phyloP scores from a whole-genome alignment of 192 early-diverging fungal species.

The Cladochytrium replicatum region DNA sequence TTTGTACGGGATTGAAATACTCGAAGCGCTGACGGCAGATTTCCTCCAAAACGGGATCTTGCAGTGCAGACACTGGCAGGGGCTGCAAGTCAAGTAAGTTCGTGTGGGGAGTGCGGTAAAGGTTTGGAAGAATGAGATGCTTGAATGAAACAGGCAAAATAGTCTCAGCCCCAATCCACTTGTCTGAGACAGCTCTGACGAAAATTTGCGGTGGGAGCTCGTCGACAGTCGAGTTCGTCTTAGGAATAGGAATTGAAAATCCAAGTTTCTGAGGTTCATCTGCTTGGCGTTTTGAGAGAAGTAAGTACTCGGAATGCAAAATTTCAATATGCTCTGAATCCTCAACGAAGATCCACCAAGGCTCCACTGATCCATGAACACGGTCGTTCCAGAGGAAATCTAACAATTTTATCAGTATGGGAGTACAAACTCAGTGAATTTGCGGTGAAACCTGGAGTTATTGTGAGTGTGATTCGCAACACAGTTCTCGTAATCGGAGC shows the following conservation, averaged over 20 bases:
- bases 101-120: conserved; percentile 71
- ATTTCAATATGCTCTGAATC: conserved; percentile 82
- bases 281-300: conserved; percentile 59
- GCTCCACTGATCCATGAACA: conserved; percentile 82
- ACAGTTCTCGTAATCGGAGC: conserved; percentile 92
- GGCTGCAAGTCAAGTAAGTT: conserved; percentile 89
- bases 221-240: conserved; percentile 40
- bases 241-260: conserved; percentile 83
- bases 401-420: background rate
- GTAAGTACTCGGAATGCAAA: conserved; percentile 84
- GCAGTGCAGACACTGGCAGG: conserved; percentile 74
- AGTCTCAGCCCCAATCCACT: conserved; percentile 88
- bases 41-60: conserved; percentile 70
- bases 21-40: conserved; percentile 77
- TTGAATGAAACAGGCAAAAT: conserved; percentile 81
- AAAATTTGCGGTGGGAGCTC: conserved; percentile 85
- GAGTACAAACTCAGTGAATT: background rate
- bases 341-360: conserved; percentile 96
- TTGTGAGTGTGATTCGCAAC: conserved; percentile 67
- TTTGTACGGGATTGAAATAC: conserved; percentile 99
- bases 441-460: conserved; percentile 42
- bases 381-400: conserved; percentile 93
- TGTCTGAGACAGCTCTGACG: conserved; percentile 88
- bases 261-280: conserved; percentile 58
- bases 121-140: conserved; percentile 80